These are phyloP conservation scores for Stipa capillata DNA, from an alignment of 176 grass and related monocot genomes.

Conservation along the genomic window DNA sequence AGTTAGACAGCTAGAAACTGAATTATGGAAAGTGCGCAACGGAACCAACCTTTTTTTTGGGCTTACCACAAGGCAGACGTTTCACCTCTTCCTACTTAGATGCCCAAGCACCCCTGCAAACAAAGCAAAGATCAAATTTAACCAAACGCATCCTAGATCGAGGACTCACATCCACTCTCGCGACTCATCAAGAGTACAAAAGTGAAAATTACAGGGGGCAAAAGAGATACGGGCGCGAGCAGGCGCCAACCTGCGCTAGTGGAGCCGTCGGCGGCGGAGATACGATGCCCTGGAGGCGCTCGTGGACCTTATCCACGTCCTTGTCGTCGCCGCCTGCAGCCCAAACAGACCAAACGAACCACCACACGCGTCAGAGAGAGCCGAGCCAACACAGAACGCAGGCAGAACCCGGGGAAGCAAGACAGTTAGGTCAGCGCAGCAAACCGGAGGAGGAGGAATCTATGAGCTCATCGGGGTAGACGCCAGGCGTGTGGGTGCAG, in stretches of 20 bases:
- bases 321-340: constrained; percentile 39
- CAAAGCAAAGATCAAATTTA: neutral
- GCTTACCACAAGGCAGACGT: constrained; percentile 90
- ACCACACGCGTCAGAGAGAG: neutral
- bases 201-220: neutral
- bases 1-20: neutral
- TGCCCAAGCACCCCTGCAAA: constrained; percentile 55
- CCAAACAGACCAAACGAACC: constrained; percentile 3
- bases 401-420: neutral
- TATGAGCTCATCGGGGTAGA: constrained; percentile 77
- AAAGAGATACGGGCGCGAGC: neutral
- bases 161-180: neutral
- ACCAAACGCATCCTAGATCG: neutral
- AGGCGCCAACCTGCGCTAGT: constrained; percentile 7
- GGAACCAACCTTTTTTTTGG: constrained; percentile 89
- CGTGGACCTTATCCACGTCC: constrained; percentile 65
- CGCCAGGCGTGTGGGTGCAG: constrained; percentile 60
- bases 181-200: neutral
- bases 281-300: constrained; percentile 67
- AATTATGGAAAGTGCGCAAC: neutral
- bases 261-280: constrained; percentile 47
- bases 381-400: neutral
- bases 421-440: neutral
- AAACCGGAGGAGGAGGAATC: constrained; percentile 35
- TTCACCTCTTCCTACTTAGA: constrained; percentile 82